Percentiles rank a stretch among this genome's conserved stretches.
Evolutionary conservation across 768 basidiomycete genomes (phyloP).

Genomic region (Agrocybe praecox): DNA sequence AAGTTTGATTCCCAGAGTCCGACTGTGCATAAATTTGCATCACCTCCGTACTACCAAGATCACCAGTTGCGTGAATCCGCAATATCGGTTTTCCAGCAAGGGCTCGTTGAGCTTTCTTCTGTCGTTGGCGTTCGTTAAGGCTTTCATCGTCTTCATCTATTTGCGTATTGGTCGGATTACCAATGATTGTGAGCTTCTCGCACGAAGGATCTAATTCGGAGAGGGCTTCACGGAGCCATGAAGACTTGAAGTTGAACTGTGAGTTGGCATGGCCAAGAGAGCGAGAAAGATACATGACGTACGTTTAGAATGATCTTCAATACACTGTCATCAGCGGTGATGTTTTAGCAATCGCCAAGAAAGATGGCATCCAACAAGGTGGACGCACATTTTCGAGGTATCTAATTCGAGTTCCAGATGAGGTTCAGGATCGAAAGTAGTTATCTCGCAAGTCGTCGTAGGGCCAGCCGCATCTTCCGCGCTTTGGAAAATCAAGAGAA

Average conservation of each 20-base stretch:
- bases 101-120: constrained; percentile 11
- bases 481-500: constrained; percentile 32
- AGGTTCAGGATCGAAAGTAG: constrained; percentile 84
- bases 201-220: constrained; percentile 90
- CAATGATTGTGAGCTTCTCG: constrained; percentile 82
- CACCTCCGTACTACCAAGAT: constrained; percentile 87
- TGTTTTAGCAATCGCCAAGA: not conserved
- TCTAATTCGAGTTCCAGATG: constrained; percentile 82
- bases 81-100: constrained; percentile 60
- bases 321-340: constrained; percentile 42
- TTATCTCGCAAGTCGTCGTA: constrained; percentile 85
- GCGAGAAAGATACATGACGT: constrained; percentile 7
- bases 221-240: constrained; percentile 92
- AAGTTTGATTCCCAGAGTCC: not conserved
- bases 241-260: constrained; percentile 51
- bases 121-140: constrained; percentile 22
- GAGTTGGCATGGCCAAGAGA: not conserved
- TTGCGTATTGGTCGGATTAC: constrained; percentile 52
- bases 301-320: constrained; percentile 89
- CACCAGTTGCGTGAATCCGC: constrained; percentile 78
- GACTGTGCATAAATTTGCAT: not conserved
- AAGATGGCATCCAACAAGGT: constrained; percentile 17
- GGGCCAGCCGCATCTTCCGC: constrained; percentile 81
- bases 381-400: constrained; percentile 54
- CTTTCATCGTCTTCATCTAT: constrained; percentile 22